A percentile compares a stretch with the other conserved stretches of the same genome.
phyloP scores from a whole-genome alignment of 306 rosid genomes.

The Pyrus pyrifolia region DNA sequence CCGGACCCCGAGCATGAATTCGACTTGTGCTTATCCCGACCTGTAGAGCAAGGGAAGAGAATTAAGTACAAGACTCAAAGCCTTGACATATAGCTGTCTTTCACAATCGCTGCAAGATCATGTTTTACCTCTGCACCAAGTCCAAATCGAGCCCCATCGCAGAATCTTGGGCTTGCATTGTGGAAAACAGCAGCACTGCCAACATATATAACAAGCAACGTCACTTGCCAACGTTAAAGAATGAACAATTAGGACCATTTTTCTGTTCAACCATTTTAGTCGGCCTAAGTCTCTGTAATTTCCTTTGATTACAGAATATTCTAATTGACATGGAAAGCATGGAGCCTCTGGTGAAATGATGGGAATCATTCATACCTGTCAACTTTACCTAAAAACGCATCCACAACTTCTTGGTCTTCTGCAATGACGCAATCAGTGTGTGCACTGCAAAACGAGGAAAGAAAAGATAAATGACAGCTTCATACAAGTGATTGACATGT shows the following conservation, averaged over 20 bases:
- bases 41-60: constrained; percentile 28
- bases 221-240: background rate
- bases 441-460: constrained; percentile 51
- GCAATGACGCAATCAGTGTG: constrained; percentile 87
- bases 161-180: constrained; percentile 94
- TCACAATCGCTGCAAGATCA: background rate
- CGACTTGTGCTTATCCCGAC: constrained; percentile 97
- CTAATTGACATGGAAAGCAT: background rate
- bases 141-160: constrained; percentile 97
- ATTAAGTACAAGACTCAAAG: constrained; percentile 5
- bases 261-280: background rate
- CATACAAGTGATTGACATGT: constrained; percentile 1
- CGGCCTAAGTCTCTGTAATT: background rate
- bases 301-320: background rate
- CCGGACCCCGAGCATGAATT: constrained; percentile 97
- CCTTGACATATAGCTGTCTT: background rate
- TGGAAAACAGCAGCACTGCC: constrained; percentile 97
- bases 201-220: constrained; percentile 10
- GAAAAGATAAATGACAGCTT: constrained; percentile 2
- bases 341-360: background rate
- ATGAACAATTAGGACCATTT: background rate
- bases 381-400: constrained; percentile 65
- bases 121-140: constrained; percentile 88
- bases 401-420: constrained; percentile 68
- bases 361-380: constrained; percentile 58